phyloP scores from a whole-genome alignment of 2,329 filamentous ascomycete species.

The Sclerotiophoma versabilis region DNA sequence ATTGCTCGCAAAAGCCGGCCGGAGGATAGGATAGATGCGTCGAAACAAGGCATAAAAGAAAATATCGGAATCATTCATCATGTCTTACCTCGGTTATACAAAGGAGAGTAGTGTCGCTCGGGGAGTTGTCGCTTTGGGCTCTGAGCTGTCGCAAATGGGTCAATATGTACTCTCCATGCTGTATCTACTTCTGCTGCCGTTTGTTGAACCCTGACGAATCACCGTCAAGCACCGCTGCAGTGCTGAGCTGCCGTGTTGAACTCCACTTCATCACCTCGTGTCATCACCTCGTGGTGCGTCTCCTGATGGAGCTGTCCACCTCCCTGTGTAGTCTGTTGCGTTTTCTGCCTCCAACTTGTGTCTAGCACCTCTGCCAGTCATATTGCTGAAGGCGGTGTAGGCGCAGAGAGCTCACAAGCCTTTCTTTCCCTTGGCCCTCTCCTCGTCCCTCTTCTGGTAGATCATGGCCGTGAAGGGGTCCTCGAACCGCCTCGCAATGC shows the following conservation, averaged over 20 bases:
- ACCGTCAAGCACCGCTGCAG: slow-evolving; percentile 17
- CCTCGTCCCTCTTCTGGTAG: slow-evolving; percentile 81
- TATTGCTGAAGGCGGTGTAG: background rate
- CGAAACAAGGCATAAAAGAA: background rate
- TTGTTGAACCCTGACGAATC: slow-evolving; percentile 24
- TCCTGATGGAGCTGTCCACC: background rate
- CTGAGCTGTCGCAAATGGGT: slow-evolving; percentile 17
- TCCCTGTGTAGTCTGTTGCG: background rate
- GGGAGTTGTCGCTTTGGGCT: slow-evolving; percentile 28
- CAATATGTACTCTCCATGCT: slow-evolving; percentile 19
- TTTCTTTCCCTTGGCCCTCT: slow-evolving; percentile 53
- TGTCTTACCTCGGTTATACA: slow-evolving; percentile 2
- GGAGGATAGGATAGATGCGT: too few species aligned
- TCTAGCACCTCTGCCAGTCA: background rate
- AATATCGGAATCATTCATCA: background rate
- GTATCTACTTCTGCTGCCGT: slow-evolving; percentile 20
- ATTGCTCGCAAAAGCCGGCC: too few species aligned
- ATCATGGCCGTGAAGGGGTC: slow-evolving; percentile 95
- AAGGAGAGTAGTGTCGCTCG: slow-evolving; percentile 13
- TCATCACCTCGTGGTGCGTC: background rate
- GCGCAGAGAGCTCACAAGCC: slow-evolving; percentile 18
- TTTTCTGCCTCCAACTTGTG: background rate
- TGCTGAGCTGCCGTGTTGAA: slow-evolving; percentile 24
- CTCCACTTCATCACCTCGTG: slow-evolving; percentile 1
- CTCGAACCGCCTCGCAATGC: slow-evolving; percentile 82